These are phyloP conservation scores for Debaryomycetaceae sp. DNA, from an alignment of 1,139 yeast genomes.

Conservation along the genomic window DNA sequence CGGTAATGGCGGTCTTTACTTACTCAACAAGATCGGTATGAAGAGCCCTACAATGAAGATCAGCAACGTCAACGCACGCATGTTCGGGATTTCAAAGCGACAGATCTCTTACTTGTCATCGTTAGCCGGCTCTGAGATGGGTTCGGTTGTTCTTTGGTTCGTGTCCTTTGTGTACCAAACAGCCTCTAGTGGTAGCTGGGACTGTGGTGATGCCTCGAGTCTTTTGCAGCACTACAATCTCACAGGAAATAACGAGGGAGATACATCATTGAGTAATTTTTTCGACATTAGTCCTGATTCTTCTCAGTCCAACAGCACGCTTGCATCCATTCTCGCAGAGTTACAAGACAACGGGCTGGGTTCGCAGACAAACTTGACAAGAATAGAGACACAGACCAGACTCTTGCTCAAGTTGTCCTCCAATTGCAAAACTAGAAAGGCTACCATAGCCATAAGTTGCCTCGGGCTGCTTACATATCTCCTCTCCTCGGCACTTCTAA, in stretches of 20 bases:
- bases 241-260: slow-evolving; percentile 2
- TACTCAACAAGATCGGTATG: not conserved
- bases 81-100: slow-evolving; percentile 2
- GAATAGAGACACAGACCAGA: slow-evolving; percentile 4
- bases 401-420: slow-evolving; percentile 7
- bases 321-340: not conserved
- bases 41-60: not conserved
- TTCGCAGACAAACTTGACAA: not conserved
- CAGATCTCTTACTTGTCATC: slow-evolving; percentile 4
- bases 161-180: slow-evolving; percentile 5
- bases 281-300: not conserved
- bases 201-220: slow-evolving; percentile 7
- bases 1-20: slow-evolving; percentile 2
- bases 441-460: slow-evolving; percentile 7
- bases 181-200: slow-evolving; percentile 6
- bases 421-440: slow-evolving; percentile 12
- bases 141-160: slow-evolving; percentile 5
- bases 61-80: not conserved
- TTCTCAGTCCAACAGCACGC: not conserved
- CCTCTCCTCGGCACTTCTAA: slow-evolving; percentile 7
- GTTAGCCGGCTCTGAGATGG: slow-evolving; percentile 2
- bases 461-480: slow-evolving; percentile 10
- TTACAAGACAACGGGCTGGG: not conserved
- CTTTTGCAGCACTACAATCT: slow-evolving; percentile 9
- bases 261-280: not conserved